These are phyloP conservation scores for Fusarium sp. DNA, from an alignment of 2,329 filamentous ascomycete species.

Conservation along the genomic window DNA sequence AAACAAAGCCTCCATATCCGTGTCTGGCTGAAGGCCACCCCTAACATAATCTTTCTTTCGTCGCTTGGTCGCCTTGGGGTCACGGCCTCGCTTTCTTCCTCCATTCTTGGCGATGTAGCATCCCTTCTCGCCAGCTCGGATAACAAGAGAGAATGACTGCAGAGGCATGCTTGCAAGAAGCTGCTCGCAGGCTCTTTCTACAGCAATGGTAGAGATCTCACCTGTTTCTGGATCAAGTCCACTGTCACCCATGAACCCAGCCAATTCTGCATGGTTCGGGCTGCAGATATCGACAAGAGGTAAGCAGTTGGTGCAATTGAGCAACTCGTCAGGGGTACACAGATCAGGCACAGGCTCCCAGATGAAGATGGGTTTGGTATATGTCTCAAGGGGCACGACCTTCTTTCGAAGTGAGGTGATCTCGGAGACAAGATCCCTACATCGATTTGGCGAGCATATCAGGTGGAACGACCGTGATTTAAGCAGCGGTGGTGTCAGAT, in stretches of 20 bases:
- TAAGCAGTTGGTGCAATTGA: conserved; percentile 72
- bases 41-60: conserved; percentile 58
- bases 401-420: conserved; percentile 70
- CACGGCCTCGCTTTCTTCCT: conserved; percentile 57
- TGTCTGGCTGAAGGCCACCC: conserved; percentile 67
- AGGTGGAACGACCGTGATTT: conserved; percentile 84
- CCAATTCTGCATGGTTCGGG: conserved; percentile 92
- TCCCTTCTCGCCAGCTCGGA: conserved; percentile 77
- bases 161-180: conserved; percentile 72
- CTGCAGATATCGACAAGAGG: conserved; percentile 71
- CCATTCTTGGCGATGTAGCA: conserved; percentile 73
- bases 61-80: conserved; percentile 43
- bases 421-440: conserved; percentile 78
- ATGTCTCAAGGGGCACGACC: conserved; percentile 47
- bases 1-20: conserved; percentile 71
- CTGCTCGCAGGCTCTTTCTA: conserved; percentile 71
- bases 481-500: conserved; percentile 74
- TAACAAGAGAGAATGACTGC: conserved; percentile 72
- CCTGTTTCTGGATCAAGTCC: conserved; percentile 66
- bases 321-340: conserved; percentile 75
- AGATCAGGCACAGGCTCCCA: conserved; percentile 97
- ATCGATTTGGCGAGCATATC: conserved; percentile 82
- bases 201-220: conserved; percentile 60
- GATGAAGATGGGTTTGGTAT: conserved; percentile 76
- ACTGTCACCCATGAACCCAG: conserved; percentile 78